phyloP scores from a whole-genome alignment of 163 green algal genomes.

The Scenedesmus sp. region DNA sequence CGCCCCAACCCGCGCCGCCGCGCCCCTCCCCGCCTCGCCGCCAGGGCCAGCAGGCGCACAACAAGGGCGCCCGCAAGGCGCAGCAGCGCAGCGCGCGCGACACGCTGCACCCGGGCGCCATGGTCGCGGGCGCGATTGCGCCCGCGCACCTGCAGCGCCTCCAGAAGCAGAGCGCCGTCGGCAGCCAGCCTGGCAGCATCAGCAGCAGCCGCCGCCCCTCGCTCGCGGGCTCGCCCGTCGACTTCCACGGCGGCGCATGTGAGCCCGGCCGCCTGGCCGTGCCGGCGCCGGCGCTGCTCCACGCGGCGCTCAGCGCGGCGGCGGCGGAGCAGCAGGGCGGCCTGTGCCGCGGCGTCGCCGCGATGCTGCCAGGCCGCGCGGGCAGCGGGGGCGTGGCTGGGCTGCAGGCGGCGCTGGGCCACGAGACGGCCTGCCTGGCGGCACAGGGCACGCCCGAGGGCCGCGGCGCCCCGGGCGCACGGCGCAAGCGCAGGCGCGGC shows the following conservation, averaged over 20 bases:
- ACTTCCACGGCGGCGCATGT: background rate
- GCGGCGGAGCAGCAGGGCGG: constrained; percentile 2
- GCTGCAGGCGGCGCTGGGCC: too few relatives aligned
- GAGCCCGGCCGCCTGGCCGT: background rate
- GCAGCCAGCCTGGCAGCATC: constrained; percentile 27
- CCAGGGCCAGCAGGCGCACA: too few relatives aligned
- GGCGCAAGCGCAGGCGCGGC: too few relatives aligned
- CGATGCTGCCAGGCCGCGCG: constrained; percentile 20
- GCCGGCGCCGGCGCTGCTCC: constrained; percentile 23
- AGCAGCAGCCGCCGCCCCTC: constrained; percentile 28
- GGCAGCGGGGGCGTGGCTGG: too few relatives aligned
- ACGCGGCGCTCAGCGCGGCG: constrained; percentile 4
- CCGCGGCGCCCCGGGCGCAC: too few relatives aligned
- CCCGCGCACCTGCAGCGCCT: constrained; percentile 31
- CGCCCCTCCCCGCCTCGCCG: too few relatives aligned
- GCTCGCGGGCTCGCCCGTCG: constrained; percentile 5
- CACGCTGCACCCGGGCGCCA: too few relatives aligned
- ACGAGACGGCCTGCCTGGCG: too few relatives aligned
- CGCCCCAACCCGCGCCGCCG: too few relatives aligned
- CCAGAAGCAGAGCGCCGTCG: background rate
- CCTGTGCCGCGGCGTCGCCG: constrained; percentile 12
- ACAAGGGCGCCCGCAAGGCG: too few relatives aligned
- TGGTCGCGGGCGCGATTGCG: background rate
- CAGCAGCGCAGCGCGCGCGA: too few relatives aligned
- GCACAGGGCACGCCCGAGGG: too few relatives aligned